Base-by-base conservation (phyloP, 768 basidiomycete genomes). In the Lanmaoa rubissima region DNA sequence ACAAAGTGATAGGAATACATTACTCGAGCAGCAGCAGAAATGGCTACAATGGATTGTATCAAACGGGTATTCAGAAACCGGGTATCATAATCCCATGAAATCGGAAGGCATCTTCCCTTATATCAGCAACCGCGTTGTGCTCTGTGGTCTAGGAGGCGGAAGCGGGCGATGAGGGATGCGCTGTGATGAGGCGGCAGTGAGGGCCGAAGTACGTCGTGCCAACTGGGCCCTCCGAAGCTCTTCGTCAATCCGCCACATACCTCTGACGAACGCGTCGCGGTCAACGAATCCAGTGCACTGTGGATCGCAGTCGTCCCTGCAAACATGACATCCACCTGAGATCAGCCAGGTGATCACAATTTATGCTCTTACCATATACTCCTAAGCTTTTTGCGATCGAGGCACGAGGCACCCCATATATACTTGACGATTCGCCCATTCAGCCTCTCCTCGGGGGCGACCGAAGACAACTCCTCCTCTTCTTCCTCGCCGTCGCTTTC, bases 221-320 rank as follows among this genome's bases (percentile, higher is more conserved):
- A 75, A 60, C 44, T 86, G 82, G 6, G 80, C 78, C 45, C 82
- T 79, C n/a, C 87, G 76, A 13, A 92, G 81, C 61, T 91, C 90
- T 69, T 90, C 88, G 71, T 93, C 90, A 31, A 93, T 88, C 38
- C 84, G 82, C 90, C 90, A 92, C 88, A 92, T 91, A 49, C 89
- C 91, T 60, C 78, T 81, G 40, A 84, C 80, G 61, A 93, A 93
- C 17, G 75, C 75, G 17, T 88, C 87, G 5, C 82, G 74, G 60
- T 84, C 81, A 12, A 93, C 75, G n/a, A 76, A 76, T 4, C 88
- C 89, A 32, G 71, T 74, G 5, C 74, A 68, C 4, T 71, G 69
- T 4, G 79, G 70, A 69, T 92, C 89, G 61, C 86, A 90, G 64
- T 90, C 89, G 50, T 75, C 77, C 90, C 90, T 92, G 59, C 14